Percentiles rank a stretch among this genome's conserved stretches.
These are phyloP conservation scores for Chenopodium berlandieri DNA, from an alignment of 148 eudicot species.

Conservation along the genomic window DNA sequence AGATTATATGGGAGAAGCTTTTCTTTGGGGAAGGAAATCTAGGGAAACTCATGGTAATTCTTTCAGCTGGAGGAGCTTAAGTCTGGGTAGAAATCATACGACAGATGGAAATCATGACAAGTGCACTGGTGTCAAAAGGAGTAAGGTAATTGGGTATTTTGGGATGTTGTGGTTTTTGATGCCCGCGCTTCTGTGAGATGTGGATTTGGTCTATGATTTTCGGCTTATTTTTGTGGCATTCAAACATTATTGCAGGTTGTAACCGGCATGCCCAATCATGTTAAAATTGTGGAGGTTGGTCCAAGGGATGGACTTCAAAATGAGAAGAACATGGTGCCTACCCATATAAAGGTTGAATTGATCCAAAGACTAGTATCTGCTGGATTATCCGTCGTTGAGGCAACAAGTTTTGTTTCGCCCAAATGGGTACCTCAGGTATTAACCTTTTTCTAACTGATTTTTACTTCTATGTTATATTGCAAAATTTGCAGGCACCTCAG, in stretches of 20 bases:
- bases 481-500: no score
- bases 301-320: conserved; percentile 98
- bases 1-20: conserved; percentile 48
- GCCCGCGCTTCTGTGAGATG: conserved; percentile 3
- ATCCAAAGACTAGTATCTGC: conserved; percentile 77
- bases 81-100: conserved; percentile 48
- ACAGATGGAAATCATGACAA: conserved; percentile 43
- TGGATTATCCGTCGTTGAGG: conserved; percentile 92
- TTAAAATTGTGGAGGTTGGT: conserved; percentile 97
- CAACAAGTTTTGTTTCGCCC: conserved; percentile 97
- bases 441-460: neutral
- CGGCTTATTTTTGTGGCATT: neutral
- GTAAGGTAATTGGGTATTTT: conserved; percentile 45
- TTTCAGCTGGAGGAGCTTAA: conserved; percentile 43
- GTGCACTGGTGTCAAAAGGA: conserved; percentile 31
- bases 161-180: neutral
- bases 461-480: neutral
- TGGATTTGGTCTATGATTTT: neutral
- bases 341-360: conserved; percentile 69
- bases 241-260: conserved; percentile 45
- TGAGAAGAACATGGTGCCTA: conserved; percentile 80
- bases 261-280: conserved; percentile 55
- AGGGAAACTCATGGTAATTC: conserved; percentile 38
- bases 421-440: conserved; percentile 99
- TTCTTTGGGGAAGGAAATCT: conserved; percentile 42